phyloP scores from a whole-genome alignment of 257 asterid genomes.

The Apocynum venetum region DNA sequence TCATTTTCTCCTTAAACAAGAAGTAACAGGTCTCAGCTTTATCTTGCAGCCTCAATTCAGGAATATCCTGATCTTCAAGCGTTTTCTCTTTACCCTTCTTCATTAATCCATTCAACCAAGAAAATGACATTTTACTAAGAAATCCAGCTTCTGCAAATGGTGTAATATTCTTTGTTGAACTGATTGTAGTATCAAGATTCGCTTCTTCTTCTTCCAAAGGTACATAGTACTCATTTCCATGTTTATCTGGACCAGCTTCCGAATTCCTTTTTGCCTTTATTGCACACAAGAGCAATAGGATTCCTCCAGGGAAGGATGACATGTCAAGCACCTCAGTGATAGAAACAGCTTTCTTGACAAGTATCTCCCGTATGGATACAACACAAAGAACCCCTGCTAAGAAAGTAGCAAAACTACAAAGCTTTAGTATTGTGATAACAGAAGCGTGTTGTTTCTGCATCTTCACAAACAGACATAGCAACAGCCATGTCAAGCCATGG shows the following conservation, averaged over 20 bases:
- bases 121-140: slow-evolving; percentile 22
- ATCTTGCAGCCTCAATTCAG: slow-evolving; percentile 25
- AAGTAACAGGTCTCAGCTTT: slow-evolving; percentile 24
- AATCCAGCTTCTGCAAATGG: slow-evolving; percentile 31
- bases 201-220: slow-evolving; percentile 18
- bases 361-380: slow-evolving; percentile 12
- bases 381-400: slow-evolving; percentile 22
- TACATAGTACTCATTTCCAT: slow-evolving; percentile 2
- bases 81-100: slow-evolving; percentile 29
- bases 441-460: slow-evolving; percentile 9
- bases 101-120: slow-evolving; percentile 32
- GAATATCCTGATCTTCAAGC: slow-evolving; percentile 28
- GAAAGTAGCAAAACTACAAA: slow-evolving; percentile 13
- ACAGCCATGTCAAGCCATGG: slow-evolving; percentile 25
- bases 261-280: neutral
- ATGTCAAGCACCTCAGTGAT: slow-evolving; percentile 11
- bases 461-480: slow-evolving; percentile 5
- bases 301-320: slow-evolving; percentile 17
- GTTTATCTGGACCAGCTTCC: neutral
- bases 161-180: slow-evolving; percentile 4
- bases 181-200: neutral
- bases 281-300: slow-evolving; percentile 13
- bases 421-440: neutral
- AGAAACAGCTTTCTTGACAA: slow-evolving; percentile 2
- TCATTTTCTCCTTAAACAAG: slow-evolving; percentile 23